Evolutionary conservation across 2,329 filamentous ascomycete genomes (phyloP).

Genomic region (Ceratocystis huliohia): DNA sequence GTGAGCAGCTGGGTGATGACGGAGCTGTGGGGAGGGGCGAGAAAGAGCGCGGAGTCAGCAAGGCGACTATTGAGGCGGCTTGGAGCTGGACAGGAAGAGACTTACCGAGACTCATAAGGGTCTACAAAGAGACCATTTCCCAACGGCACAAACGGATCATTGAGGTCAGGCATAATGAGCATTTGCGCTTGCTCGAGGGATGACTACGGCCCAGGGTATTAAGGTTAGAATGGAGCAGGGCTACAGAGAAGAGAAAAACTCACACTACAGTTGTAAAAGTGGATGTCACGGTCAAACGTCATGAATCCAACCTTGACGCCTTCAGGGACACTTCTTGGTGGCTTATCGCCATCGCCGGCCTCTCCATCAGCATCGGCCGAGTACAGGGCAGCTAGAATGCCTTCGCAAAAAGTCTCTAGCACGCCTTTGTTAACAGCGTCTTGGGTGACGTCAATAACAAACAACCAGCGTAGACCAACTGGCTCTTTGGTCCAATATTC

Average conservation of each 20-base stretch:
- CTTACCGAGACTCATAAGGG: constrained; percentile 70
- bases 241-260: constrained; percentile 28
- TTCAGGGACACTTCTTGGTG: constrained; percentile 50
- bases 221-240: constrained; percentile 13
- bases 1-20: constrained; percentile 81
- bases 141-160: constrained; percentile 89
- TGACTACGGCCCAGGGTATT: constrained; percentile 36
- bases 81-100: constrained; percentile 4
- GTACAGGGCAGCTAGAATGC: constrained; percentile 75
- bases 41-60: not conserved
- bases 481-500: constrained; percentile 98
- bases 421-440: constrained; percentile 87
- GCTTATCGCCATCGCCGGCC: constrained; percentile 37
- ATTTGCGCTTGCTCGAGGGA: constrained; percentile 81
- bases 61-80: not conserved
- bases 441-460: constrained; percentile 85
- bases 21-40: constrained; percentile 32
- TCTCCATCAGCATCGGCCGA: constrained; percentile 40
- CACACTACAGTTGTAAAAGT: constrained; percentile 92
- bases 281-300: constrained; percentile 90
- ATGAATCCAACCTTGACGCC: constrained; percentile 87
- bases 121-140: constrained; percentile 91
- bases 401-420: constrained; percentile 78
- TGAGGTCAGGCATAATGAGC: constrained; percentile 95
- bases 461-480: constrained; percentile 74